Conservation (phyloP, 2,329 filamentous ascomycete genomes). For the Cytospora piceae region DNA sequence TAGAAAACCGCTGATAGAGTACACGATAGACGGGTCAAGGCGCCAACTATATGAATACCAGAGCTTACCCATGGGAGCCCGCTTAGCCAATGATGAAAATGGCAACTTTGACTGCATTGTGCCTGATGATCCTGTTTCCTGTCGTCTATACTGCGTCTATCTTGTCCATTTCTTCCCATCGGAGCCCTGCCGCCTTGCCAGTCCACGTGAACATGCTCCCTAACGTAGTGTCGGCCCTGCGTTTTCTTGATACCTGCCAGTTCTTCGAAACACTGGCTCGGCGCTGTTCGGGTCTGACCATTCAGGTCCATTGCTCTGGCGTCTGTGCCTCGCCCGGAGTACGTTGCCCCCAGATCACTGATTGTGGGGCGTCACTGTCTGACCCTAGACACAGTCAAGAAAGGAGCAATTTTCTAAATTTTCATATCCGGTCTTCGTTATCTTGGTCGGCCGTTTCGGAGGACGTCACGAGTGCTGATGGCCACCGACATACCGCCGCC, state of each 20-base stretch:
- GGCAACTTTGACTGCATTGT: neutral
- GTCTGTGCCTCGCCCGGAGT: neutral
- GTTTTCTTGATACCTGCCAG: too few species aligned
- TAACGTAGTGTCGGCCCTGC: too few species aligned
- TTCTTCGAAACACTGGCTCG: too few species aligned
- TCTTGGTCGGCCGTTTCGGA: too few species aligned
- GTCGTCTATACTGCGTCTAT: neutral
- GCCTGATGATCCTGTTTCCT: neutral
- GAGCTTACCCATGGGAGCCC: neutral
- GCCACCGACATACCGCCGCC: too few species aligned
- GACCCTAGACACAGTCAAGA: neutral
- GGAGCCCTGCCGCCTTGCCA: neutral
- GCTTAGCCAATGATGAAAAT: neutral
- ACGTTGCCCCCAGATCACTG: neutral
- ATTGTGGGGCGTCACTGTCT: neutral
- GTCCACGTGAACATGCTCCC: neutral
- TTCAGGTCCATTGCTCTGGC: too few species aligned
- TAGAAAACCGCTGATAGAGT: conserved; percentile 10
- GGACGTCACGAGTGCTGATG: too few species aligned
- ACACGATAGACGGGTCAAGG: conserved; percentile 10
- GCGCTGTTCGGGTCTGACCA: too few species aligned
- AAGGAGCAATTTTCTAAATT: neutral
- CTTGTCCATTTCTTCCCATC: neutral
- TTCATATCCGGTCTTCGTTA: neutral
- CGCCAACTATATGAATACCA: conserved; percentile 15